These are phyloP conservation scores for Lactarius vividus DNA, from an alignment of 768 basidiomycete genomes.

Conservation along the genomic window DNA sequence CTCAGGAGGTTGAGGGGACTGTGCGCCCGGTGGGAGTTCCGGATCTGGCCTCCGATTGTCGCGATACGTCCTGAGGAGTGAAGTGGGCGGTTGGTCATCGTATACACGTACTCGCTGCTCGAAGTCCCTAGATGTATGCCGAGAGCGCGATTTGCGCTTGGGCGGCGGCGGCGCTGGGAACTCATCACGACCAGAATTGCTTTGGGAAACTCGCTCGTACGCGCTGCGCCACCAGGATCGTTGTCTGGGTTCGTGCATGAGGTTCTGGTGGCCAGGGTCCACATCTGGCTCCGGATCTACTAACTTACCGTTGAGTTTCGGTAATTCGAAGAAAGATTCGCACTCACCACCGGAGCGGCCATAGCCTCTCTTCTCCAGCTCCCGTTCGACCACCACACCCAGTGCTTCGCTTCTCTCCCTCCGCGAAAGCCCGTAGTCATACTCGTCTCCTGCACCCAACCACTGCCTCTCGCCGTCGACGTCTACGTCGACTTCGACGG, in stretches of 20 bases:
- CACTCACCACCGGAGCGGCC: slow-evolving; percentile 17
- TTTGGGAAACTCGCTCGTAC: slow-evolving; percentile 27
- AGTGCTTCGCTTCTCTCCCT: slow-evolving; percentile 53
- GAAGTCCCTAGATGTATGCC: slow-evolving; percentile 25
- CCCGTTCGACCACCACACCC: slow-evolving; percentile 51
- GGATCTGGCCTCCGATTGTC: slow-evolving; percentile 3
- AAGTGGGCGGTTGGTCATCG: slow-evolving; percentile 44
- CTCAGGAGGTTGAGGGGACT: not conserved
- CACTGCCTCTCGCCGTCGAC: slow-evolving; percentile 50
- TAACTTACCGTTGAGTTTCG: not conserved
- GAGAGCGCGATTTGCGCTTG: slow-evolving; percentile 26
- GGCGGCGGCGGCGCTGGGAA: slow-evolving; percentile 21
- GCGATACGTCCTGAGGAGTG: slow-evolving; percentile 36
- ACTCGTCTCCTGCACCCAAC: slow-evolving; percentile 48
- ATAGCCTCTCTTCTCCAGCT: slow-evolving; percentile 42
- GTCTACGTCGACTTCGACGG: slow-evolving; percentile 33
- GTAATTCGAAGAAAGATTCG: not conserved
- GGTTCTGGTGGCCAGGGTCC: not conserved
- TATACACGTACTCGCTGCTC: slow-evolving; percentile 30
- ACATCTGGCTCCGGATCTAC: not conserved
- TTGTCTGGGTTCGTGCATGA: slow-evolving; percentile 7
- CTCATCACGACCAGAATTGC: slow-evolving; percentile 16
- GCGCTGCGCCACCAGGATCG: slow-evolving; percentile 28
- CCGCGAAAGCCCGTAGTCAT: slow-evolving; percentile 43
- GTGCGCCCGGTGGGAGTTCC: not conserved